Conservation (phyloP, 768 basidiomycete genomes). For the Phylloporus arenicola region DNA sequence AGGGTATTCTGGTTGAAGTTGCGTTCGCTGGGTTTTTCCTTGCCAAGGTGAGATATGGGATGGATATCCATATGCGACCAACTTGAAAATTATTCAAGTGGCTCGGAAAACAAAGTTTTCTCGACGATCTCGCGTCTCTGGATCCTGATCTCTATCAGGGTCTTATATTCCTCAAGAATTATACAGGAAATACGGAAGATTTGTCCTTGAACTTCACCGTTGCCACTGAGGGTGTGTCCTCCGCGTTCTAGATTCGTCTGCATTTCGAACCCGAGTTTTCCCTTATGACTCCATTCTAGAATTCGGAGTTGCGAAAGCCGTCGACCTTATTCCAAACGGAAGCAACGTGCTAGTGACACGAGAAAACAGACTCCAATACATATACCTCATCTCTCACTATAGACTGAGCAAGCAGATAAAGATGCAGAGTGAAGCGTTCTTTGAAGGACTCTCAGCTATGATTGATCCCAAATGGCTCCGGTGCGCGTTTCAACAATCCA, state of each 20-base stretch:
- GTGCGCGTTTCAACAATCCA: slow-evolving; percentile 30
- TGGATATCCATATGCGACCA: not conserved
- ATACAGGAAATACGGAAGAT: slow-evolving; percentile 80
- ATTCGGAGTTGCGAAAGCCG: slow-evolving; percentile 68
- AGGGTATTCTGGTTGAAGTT: slow-evolving; percentile 92
- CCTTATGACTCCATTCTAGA: slow-evolving; percentile 41
- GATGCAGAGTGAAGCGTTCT: slow-evolving; percentile 78
- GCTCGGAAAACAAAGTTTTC: slow-evolving; percentile 86
- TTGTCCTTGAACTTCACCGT: slow-evolving; percentile 87
- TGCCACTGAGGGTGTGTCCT: slow-evolving; percentile 66
- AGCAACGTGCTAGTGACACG: slow-evolving; percentile 79
- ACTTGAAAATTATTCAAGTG: slow-evolving; percentile 45
- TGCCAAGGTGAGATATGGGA: slow-evolving; percentile 53
- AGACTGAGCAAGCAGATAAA: slow-evolving; percentile 86
- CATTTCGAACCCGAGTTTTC: not conserved
- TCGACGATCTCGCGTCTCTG: slow-evolving; percentile 88
- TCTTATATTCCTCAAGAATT: slow-evolving; percentile 89
- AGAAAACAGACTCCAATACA: slow-evolving; percentile 87
- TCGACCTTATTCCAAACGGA: slow-evolving; percentile 80
- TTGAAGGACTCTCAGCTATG: slow-evolving; percentile 88
- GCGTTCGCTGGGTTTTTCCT: slow-evolving; percentile 95
- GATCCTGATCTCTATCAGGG: slow-evolving; percentile 93
- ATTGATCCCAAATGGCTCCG: slow-evolving; percentile 87
- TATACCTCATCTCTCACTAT: slow-evolving; percentile 84
- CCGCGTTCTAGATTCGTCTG: not conserved